Base-by-base conservation (phyloP, 805 yeast species). In the Candida verbasci region DNA sequence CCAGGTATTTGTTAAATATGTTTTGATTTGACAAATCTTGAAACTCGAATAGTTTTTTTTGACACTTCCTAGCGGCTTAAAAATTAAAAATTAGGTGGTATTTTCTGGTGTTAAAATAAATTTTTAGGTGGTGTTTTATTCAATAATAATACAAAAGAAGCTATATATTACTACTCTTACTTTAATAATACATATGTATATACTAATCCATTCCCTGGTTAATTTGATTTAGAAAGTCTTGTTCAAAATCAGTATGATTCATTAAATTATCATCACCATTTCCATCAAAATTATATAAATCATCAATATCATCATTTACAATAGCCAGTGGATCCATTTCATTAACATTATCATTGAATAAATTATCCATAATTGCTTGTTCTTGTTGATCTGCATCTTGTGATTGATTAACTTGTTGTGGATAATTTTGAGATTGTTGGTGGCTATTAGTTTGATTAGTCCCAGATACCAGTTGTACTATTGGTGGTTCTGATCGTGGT, bases 281-380 rank as follows among this genome's bases (percentile, higher is more conserved):
- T 17, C 34, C 34, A 29, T 59, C 56, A 39, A 61, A 61, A 31
- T 57, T 55, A 11, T 60, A 60, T 34, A 62, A 47, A 29, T 57
- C 62, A 6, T 55, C 63, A 56, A 62, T 61, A 28, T 58, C 65
- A 35, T 57, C 62, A 18, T 34, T 27, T 6, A 40, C 45, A 27
- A 39, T 38, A 2, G 34, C 45, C 38, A 30, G 39, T 15, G 38
- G 30, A 27, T 38, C 38, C 26, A 44, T 29, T 20, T 43, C 43
- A 24, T 28, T 26, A 3, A 6, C 41, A 16, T 37, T 29, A 16
- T 40, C 47, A 17, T 45, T 39, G 20, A 42, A 42, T 17, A 42
- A 37, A 28, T 36, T 37, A 18, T 29, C 35, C 40, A 42, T 39
- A 28, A 31, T 36, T 15, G 17, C 29, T 4, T 31, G 33, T 7